These are phyloP conservation scores for Vicia faba DNA, from an alignment of 306 rosid genomes.

Conservation along the genomic window DNA sequence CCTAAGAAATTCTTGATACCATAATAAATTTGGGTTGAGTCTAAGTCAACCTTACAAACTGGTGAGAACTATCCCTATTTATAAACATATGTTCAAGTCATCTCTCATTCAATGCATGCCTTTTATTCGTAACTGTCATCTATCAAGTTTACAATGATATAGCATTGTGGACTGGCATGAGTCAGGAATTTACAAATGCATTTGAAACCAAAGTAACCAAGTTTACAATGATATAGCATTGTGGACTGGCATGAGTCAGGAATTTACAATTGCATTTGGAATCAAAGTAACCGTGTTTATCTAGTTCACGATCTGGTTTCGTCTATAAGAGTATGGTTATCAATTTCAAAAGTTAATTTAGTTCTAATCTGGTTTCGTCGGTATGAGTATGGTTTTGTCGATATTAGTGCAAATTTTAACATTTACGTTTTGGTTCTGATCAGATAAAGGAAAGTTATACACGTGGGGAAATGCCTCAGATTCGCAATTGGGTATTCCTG, in stretches of 20 bases:
- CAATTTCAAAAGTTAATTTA: background rate
- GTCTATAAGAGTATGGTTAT: background rate
- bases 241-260: background rate
- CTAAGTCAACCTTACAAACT: no score
- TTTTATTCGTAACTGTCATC: no score
- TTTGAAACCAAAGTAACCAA: conserved; percentile 2
- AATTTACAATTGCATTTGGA: conserved; percentile 1
- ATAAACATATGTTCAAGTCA: no score
- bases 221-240: background rate
- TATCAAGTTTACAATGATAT: background rate
- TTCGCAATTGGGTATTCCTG: conserved; percentile 92
- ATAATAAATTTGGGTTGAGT: no score
- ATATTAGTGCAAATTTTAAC: conserved; percentile 9
- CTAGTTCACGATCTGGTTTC: conserved; percentile 5
- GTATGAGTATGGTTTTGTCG: background rate
- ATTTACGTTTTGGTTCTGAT: conserved; percentile 32
- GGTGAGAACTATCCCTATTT: no score
- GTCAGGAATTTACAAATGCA: background rate
- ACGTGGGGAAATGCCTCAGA: conserved; percentile 86
- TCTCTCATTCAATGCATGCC: no score
- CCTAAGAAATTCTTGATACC: no score
- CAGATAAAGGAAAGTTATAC: conserved; percentile 81
- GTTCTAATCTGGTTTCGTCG: background rate
- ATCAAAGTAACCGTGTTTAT: background rate
- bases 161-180: background rate